Evolutionary conservation across 23 red algal genomes (phyloP).

Genomic region (Pyropia yezoensis): DNA sequence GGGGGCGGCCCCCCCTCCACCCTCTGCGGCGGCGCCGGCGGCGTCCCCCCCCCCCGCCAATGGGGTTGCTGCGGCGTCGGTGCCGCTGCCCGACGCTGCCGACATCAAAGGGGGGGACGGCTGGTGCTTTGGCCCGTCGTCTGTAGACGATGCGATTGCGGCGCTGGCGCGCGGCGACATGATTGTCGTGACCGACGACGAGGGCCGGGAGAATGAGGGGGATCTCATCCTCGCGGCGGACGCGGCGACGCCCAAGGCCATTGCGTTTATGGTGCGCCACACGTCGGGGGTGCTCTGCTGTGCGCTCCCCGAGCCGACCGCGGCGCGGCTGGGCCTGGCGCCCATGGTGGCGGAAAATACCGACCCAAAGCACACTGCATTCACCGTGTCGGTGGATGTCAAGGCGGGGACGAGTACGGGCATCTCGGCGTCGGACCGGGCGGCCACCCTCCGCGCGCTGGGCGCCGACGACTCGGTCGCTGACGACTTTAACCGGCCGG

Average conservation of each 20-base stretch:
- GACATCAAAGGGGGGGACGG: conserved; percentile 1
- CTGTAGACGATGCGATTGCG: conserved; percentile 56
- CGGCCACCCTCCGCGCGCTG: conserved; percentile 65
- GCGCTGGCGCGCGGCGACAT: conserved; percentile 69
- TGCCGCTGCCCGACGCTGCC: no score
- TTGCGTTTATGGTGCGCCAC: conserved; percentile 98
- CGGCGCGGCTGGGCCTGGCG: conserved; percentile 47
- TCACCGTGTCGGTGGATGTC: conserved; percentile 79
- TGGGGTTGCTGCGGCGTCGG: no score
- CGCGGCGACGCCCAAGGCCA: conserved; percentile 77
- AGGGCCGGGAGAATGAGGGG: conserved; percentile 96
- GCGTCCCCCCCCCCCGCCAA: no score
- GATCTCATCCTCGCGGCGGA: conserved; percentile 95
- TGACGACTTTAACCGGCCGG: conserved; percentile 77
- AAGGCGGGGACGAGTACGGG: conserved; percentile 78
- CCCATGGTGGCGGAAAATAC: conserved; percentile 90
- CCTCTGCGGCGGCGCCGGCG: no score
- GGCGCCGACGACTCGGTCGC: conserved; percentile 34
- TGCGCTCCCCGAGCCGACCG: conserved; percentile 48
- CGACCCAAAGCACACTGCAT: conserved; percentile 91
- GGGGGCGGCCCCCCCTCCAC: no score
- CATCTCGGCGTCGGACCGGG: conserved; percentile 87
- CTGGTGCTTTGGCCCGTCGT: conserved; percentile 94
- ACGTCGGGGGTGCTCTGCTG: conserved; percentile 93
- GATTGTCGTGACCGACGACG: conserved; percentile 85